phyloP scores from a whole-genome alignment of 257 asterid species.

The Orobanche coerulescens region DNA sequence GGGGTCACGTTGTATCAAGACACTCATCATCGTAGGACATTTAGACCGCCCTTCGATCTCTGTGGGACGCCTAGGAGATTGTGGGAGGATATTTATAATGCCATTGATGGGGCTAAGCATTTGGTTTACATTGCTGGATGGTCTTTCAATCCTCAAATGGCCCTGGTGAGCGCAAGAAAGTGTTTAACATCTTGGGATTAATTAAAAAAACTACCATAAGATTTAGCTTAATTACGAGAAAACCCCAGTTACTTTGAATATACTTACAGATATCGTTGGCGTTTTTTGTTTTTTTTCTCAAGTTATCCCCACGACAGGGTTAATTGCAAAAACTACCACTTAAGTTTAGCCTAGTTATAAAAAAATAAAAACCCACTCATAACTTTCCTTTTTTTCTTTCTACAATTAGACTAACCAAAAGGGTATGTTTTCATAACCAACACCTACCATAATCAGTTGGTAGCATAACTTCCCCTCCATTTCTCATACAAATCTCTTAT shows the following conservation, averaged over 20 bases:
- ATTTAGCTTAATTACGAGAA: neutral
- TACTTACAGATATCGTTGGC: too few relatives aligned
- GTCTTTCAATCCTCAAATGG: constrained; percentile 69
- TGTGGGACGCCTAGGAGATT: constrained; percentile 39
- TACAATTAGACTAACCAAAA: too few relatives aligned
- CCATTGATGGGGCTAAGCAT: constrained; percentile 77
- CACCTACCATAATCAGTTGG: too few relatives aligned
- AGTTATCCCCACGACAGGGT: too few relatives aligned
- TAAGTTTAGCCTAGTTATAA: too few relatives aligned
- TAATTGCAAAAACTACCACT: too few relatives aligned
- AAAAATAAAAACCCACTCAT: too few relatives aligned
- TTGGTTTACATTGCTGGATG: constrained; percentile 79
- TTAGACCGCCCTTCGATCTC: constrained; percentile 44
- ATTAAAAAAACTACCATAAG: neutral
- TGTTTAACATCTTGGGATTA: neutral
- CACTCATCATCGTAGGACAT: constrained; percentile 54
- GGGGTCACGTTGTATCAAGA: constrained; percentile 65
- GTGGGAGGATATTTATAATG: constrained; percentile 81
- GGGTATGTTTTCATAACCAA: too few relatives aligned
- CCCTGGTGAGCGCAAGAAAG: constrained; percentile 38
- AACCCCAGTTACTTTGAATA: neutral
- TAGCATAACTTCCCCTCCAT: neutral
- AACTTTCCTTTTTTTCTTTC: too few relatives aligned
- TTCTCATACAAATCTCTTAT: neutral
- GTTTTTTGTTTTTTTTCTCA: too few relatives aligned